phyloP scores from a whole-genome alignment of 257 asterid species.

The Penstemon davidsonii region DNA sequence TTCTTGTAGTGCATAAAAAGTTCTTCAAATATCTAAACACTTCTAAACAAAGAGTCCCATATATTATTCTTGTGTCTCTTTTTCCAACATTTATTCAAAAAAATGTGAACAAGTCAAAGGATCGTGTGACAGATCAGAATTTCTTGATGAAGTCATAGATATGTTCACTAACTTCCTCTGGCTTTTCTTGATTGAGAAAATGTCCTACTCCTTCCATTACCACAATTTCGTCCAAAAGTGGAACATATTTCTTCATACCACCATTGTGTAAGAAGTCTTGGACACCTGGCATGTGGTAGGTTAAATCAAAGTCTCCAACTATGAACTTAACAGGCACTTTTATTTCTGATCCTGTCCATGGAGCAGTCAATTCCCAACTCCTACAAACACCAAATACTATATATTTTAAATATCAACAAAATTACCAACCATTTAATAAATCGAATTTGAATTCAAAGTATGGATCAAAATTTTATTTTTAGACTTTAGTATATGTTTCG shows the following conservation, averaged over 20 bases:
- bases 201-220: conserved; percentile 42
- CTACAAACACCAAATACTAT: conserved; percentile 15
- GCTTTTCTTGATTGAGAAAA: conserved; percentile 39
- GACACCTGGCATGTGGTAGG: conserved; percentile 31
- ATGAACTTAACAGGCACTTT: conserved; percentile 50
- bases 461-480: too few species aligned
- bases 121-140: neutral
- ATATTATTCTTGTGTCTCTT: too few species aligned
- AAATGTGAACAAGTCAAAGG: too few species aligned
- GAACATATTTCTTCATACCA: conserved; percentile 21
- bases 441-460: too few species aligned
- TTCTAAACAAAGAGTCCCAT: too few species aligned
- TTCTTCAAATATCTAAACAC: too few species aligned
- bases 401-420: too few species aligned
- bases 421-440: too few species aligned
- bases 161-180: conserved; percentile 43
- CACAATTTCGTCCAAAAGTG: conserved; percentile 37
- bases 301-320: conserved; percentile 44
- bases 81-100: too few species aligned
- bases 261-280: conserved; percentile 27
- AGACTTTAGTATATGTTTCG: too few species aligned
- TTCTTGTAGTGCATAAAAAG: too few species aligned
- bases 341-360: conserved; percentile 46
- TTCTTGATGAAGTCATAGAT: conserved; percentile 13
- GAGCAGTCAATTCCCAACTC: conserved; percentile 58